Conservation (phyloP, 2,329 filamentous ascomycete species). For the Fusarium chaquense region DNA sequence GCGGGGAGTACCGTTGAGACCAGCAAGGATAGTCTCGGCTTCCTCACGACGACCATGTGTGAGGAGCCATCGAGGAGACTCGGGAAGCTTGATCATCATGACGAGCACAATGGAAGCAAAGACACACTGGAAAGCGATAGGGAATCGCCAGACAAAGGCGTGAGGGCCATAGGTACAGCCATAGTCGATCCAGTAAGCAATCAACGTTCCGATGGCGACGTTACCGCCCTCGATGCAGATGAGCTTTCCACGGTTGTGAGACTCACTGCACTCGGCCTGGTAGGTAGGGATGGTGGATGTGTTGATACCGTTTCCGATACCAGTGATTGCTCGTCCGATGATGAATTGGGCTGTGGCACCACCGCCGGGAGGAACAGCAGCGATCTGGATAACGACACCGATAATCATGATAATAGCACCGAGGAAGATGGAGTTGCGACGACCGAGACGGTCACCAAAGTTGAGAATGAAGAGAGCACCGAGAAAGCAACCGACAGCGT, state of each 20-base stretch:
- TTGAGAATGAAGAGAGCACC: slow-evolving; percentile 63
- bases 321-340: slow-evolving; percentile 64
- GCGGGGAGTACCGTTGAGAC: slow-evolving; percentile 52
- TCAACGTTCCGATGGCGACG: slow-evolving; percentile 57
- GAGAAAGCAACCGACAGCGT: slow-evolving; percentile 65
- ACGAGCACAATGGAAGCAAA: slow-evolving; percentile 59
- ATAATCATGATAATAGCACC: slow-evolving; percentile 70
- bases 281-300: slow-evolving; percentile 67
- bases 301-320: slow-evolving; percentile 64
- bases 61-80: slow-evolving; percentile 60
- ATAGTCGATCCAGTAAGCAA: slow-evolving; percentile 60
- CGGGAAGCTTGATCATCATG: slow-evolving; percentile 59
- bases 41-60: slow-evolving; percentile 61
- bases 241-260: slow-evolving; percentile 65
- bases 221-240: slow-evolving; percentile 63
- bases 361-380: slow-evolving; percentile 51
- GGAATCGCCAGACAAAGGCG: slow-evolving; percentile 66
- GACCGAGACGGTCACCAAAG: slow-evolving; percentile 66
- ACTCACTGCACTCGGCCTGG: slow-evolving; percentile 66
- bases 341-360: slow-evolving; percentile 62
- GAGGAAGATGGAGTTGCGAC: slow-evolving; percentile 66
- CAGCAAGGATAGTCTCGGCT: slow-evolving; percentile 48
- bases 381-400: slow-evolving; percentile 71
- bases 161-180: slow-evolving; percentile 57
- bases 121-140: slow-evolving; percentile 57